Evolutionary conservation across 2,329 filamentous ascomycete species (phyloP).

Genomic region (Colletotrichum sp.): DNA sequence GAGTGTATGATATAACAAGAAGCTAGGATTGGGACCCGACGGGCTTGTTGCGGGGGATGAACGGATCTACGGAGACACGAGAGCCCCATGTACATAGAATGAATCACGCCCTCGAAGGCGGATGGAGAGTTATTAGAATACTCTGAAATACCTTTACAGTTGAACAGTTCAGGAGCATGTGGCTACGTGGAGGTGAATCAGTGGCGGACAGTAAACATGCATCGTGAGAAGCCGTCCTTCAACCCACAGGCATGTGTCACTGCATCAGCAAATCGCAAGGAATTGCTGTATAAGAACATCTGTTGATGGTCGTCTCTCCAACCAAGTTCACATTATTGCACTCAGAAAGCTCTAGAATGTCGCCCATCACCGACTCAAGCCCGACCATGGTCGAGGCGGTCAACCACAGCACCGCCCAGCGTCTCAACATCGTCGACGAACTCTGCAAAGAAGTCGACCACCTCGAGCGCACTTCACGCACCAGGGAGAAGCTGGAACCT

Average conservation of each 20-base stretch:
- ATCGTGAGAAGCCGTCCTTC: neutral
- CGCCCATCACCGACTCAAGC: neutral
- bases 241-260: fast-evolving
- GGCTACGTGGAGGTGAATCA: neutral
- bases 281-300: neutral
- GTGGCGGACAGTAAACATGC: fast-evolving
- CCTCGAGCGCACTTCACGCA: neutral
- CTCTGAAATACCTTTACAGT: neutral
- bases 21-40: neutral
- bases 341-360: neutral
- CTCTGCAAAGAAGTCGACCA: neutral
- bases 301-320: neutral
- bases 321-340: neutral
- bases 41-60: neutral
- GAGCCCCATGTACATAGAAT: neutral
- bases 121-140: neutral
- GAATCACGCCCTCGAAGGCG: neutral
- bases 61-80: neutral
- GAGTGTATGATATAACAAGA: slow-evolving; percentile 8
- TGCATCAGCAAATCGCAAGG: neutral
- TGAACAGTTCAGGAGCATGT: neutral
- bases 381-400: neutral
- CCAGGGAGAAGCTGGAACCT: neutral
- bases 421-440: neutral
- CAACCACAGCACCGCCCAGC: neutral